Evolutionary conservation across 1,139 yeast genomes (phyloP).

Genomic region (Debaryomyces sp.): DNA sequence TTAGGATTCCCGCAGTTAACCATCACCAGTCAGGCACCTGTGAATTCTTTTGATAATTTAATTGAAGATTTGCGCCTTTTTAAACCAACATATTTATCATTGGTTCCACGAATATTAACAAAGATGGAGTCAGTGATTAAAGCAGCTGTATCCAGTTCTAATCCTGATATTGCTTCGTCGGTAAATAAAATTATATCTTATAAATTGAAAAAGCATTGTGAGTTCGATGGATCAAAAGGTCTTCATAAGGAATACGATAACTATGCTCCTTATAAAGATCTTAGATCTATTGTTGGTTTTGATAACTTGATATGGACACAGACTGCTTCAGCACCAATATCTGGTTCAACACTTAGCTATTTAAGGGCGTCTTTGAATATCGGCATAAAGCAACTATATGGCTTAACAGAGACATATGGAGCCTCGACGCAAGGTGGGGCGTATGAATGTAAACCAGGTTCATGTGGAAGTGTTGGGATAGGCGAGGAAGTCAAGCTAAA

Average conservation of each 20-base stretch:
- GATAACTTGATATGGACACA: constrained; percentile 27
- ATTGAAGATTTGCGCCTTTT: constrained; percentile 32
- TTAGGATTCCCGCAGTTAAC: constrained; percentile 45
- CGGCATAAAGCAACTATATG: constrained; percentile 41
- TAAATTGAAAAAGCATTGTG: constrained; percentile 28
- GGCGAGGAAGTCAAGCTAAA: constrained; percentile 31
- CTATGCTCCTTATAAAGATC: constrained; percentile 12
- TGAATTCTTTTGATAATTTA: constrained; percentile 19
- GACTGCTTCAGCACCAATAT: constrained; percentile 42
- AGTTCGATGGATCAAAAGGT: constrained; percentile 30
- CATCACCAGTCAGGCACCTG: constrained; percentile 13
- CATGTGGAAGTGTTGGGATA: constrained; percentile 34
- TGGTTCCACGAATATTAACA: constrained; percentile 37
- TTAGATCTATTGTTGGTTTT: constrained; percentile 27
- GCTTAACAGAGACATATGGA: constrained; percentile 41
- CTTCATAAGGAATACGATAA: constrained; percentile 20
- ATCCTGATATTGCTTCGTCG: constrained; percentile 18
- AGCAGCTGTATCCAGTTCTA: constrained; percentile 26
- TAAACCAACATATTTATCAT: constrained; percentile 35
- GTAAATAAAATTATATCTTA: constrained; percentile 23
- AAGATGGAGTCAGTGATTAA: constrained; percentile 44
- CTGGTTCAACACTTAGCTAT: constrained; percentile 33
- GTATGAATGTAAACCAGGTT: constrained; percentile 37
- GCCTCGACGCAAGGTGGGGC: constrained; percentile 31
- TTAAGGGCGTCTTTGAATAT: constrained; percentile 35